These are phyloP conservation scores for Populus davidiana DNA, from an alignment of 345 rosid species.

Conservation along the genomic window DNA sequence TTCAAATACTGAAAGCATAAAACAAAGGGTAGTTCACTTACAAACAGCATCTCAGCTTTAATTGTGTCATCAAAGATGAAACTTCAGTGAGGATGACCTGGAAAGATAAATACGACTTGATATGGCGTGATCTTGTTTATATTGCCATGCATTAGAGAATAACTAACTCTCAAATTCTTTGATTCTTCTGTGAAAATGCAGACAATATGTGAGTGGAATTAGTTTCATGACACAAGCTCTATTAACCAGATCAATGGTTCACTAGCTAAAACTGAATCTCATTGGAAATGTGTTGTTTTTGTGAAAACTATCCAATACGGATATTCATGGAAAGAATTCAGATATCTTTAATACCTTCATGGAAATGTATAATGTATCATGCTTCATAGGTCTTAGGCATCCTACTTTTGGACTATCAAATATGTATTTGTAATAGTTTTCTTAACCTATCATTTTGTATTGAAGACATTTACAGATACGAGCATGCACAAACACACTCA, in stretches of 20 bases:
- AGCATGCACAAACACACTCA: not conserved
- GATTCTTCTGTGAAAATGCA: not conserved
- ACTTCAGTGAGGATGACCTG: not conserved
- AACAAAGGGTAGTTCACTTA: no score
- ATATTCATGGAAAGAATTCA: not conserved
- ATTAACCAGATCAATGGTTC: not conserved
- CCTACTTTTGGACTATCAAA: not conserved
- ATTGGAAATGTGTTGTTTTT: not conserved
- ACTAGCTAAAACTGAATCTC: not conserved
- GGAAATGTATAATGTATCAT: not conserved
- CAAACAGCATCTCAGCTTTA: not conserved
- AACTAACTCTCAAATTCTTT: not conserved
- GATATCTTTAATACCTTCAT: not conserved
- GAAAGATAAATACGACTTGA: not conserved
- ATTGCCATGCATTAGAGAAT: not conserved
- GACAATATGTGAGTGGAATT: not conserved
- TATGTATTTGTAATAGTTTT: not conserved
- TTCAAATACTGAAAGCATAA: not conserved
- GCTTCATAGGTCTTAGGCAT: not conserved
- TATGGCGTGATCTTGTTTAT: not conserved
- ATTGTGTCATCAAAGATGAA: not conserved
- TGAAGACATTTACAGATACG: not conserved
- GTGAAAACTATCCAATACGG: not conserved
- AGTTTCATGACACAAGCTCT: not conserved
- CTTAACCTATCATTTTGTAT: not conserved